Conservation (phyloP, 2,329 filamentous ascomycete species). For the Ceratocystis diversiconidia region DNA sequence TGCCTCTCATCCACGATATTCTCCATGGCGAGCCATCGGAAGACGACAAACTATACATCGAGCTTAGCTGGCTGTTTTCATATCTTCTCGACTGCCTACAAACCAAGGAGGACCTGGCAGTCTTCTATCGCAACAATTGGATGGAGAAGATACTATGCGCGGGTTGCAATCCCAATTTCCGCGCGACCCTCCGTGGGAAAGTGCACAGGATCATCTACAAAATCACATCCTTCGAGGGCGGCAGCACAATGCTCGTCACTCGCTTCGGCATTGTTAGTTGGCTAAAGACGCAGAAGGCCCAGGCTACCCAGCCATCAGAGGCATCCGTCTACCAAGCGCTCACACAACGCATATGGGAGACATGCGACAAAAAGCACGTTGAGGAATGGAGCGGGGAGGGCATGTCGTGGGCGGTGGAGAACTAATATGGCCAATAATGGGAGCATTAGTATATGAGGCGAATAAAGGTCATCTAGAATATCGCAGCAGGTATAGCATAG, state of each 20-base stretch:
- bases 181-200: conserved; percentile 44
- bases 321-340: conserved; percentile 39
- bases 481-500: neutral
- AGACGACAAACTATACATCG: conserved; percentile 58
- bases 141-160: conserved; percentile 63
- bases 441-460: neutral
- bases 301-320: conserved; percentile 35
- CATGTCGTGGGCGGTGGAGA: conserved; percentile 10
- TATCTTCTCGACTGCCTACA: conserved; percentile 56
- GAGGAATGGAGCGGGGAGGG: conserved; percentile 18
- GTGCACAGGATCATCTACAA: conserved; percentile 49
- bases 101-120: conserved; percentile 42
- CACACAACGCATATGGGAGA: conserved; percentile 45
- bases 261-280: conserved; percentile 61
- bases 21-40: conserved; percentile 52
- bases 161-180: conserved; percentile 52
- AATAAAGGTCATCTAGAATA: neutral
- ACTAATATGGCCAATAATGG: neutral
- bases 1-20: conserved; percentile 54
- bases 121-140: conserved; percentile 47
- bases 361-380: conserved; percentile 43
- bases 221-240: conserved; percentile 51
- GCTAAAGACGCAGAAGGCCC: conserved; percentile 31
- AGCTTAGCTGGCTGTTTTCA: conserved; percentile 59
- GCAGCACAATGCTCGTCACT: conserved; percentile 68